Evolutionary conservation across 768 basidiomycete genomes (phyloP).

Genomic region (Cubamyces sp.): DNA sequence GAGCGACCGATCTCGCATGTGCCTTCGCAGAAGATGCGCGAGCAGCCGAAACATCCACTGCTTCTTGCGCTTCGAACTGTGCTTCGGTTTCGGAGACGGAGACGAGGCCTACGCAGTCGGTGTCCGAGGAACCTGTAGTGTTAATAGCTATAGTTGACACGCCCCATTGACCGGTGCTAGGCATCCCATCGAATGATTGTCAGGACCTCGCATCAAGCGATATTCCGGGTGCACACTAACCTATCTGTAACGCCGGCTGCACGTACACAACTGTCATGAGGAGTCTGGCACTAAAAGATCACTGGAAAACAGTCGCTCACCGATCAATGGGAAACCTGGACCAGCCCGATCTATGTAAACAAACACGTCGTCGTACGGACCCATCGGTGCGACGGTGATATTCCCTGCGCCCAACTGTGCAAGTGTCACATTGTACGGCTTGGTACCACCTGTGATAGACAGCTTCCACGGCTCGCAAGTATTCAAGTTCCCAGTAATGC

Average conservation of each 20-base stretch:
- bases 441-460: conserved; percentile 45
- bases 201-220: too few species aligned
- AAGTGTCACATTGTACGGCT: conserved; percentile 50
- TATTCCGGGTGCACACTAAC: conserved; percentile 38
- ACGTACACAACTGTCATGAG: not conserved
- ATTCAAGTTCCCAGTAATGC: conserved; percentile 41
- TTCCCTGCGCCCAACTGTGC: conserved; percentile 42
- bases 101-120: conserved; percentile 37
- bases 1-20: conserved; percentile 33
- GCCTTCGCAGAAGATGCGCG: conserved; percentile 19
- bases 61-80: conserved; percentile 27
- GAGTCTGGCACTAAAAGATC: conserved; percentile 3
- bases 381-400: conserved; percentile 48
- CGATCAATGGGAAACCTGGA: conserved; percentile 43
- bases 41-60: conserved; percentile 23
- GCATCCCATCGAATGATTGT: conserved; percentile 10
- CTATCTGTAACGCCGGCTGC: conserved; percentile 36
- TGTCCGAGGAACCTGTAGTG: conserved; percentile 37
- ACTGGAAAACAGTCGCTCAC: conserved; percentile 36
- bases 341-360: conserved; percentile 48
- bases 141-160: conserved; percentile 27
- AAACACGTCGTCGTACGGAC: conserved; percentile 41
- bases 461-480: conserved; percentile 55
- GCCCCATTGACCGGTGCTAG: conserved; percentile 45
- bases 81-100: conserved; percentile 36